Percentiles rank a stretch among this genome's conserved stretches.
Evolutionary conservation across 2,329 filamentous ascomycete genomes (phyloP).

Genomic region (Orbilia javanica): DNA sequence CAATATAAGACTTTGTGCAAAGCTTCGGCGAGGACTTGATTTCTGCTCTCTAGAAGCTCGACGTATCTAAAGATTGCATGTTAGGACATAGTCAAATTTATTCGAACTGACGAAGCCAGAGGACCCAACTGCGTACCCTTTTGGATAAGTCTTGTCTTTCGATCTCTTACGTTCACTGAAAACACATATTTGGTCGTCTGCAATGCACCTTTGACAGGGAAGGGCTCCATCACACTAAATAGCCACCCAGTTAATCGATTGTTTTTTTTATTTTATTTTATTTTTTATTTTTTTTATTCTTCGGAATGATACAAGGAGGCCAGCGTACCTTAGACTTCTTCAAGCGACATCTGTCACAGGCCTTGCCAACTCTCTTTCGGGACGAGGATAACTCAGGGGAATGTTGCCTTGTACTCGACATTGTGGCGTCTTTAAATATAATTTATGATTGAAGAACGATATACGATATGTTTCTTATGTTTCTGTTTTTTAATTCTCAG

Average conservation of each 20-base stretch:
- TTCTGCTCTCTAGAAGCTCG: conserved; percentile 52
- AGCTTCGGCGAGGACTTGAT: conserved; percentile 52
- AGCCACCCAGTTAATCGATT: not conserved
- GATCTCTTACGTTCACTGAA: conserved; percentile 57
- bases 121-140: conserved; percentile 46
- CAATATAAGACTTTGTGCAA: conserved; percentile 54
- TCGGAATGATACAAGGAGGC: not conserved
- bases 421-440: conserved; percentile 25
- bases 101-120: not conserved
- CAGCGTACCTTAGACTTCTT: conserved; percentile 56
- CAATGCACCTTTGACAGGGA: conserved; percentile 52
- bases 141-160: conserved; percentile 55
- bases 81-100: not conserved
- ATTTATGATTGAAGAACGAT: conserved; percentile 1
- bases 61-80: conserved; percentile 29
- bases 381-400: conserved; percentile 51
- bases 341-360: conserved; percentile 54
- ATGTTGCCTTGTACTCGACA: conserved; percentile 57
- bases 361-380: conserved; percentile 55
- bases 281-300: not conserved
- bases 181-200: conserved; percentile 53
- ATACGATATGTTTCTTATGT: no score
- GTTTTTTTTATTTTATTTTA: not conserved
- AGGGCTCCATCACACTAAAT: conserved; percentile 47
- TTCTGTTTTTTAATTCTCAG: no score